Percentiles rank a stretch among this genome's conserved stretches.
These are phyloP conservation scores for Ascochyta fabae DNA, from an alignment of 2,329 filamentous ascomycete species.

Conservation along the genomic window DNA sequence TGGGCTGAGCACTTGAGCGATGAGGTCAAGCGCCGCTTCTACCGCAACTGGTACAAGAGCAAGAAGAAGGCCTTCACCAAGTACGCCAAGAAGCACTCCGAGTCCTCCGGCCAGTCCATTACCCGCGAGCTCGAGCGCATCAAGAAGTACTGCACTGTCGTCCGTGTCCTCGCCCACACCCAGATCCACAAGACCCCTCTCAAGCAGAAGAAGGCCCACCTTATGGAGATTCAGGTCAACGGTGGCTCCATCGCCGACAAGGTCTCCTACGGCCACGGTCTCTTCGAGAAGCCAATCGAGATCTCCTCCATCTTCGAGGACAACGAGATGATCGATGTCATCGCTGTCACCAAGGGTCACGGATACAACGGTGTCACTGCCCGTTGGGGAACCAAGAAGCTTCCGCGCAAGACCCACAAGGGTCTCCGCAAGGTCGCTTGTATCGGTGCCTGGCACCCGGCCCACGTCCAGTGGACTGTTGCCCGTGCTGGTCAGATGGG, in stretches of 20 bases:
- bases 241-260: conserved; percentile 95
- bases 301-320: conserved; percentile 96
- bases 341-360: conserved; percentile 99
- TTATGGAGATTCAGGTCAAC: conserved; percentile 99
- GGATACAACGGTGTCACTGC: conserved; percentile 96
- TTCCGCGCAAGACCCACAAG: conserved; percentile 99
- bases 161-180: conserved; percentile 98
- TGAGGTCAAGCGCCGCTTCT: conserved; percentile 99
- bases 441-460: conserved; percentile 99
- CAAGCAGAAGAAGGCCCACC: conserved; percentile 99
- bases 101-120: conserved; percentile 87
- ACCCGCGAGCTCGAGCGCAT: conserved; percentile 99
- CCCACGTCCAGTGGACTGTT: conserved; percentile 99
- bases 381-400: conserved; percentile 99
- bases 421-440: conserved; percentile 99
- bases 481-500: conserved; percentile 99
- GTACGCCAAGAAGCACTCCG: conserved; percentile 99
- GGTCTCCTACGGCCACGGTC: conserved; percentile 91
- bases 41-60: conserved; percentile 99
- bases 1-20: conserved; percentile 99
- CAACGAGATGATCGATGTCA: conserved; percentile 99
- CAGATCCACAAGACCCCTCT: conserved; percentile 99
- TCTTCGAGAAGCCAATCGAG: conserved; percentile 99
- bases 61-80: conserved; percentile 99
- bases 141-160: conserved; percentile 99